These are phyloP conservation scores for Salicornia ramosissima DNA, from an alignment of 148 eudicot genomes.

Conservation along the genomic window DNA sequence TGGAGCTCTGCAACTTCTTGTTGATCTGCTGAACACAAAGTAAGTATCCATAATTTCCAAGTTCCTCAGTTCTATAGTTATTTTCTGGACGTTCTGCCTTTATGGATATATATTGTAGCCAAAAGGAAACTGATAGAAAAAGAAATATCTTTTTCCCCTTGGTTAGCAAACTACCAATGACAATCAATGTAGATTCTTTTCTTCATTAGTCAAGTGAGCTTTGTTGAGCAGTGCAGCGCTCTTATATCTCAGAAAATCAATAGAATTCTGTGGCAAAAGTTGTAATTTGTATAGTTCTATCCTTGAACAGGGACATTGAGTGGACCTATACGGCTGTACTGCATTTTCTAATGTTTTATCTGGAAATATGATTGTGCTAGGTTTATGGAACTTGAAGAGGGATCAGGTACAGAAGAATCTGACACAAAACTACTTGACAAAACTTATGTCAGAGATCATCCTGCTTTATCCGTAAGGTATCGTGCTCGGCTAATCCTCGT, in stretches of 20 bases:
- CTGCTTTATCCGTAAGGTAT: conserved; percentile 40
- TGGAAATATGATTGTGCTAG: conserved; percentile 27
- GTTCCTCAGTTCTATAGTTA: not conserved
- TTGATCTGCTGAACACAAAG: conserved; percentile 81
- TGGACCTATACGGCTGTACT: not conserved
- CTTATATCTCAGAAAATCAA: not conserved
- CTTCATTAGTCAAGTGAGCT: not conserved
- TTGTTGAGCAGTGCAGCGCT: not conserved
- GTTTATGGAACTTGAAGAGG: conserved; percentile 83
- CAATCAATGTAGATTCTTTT: not conserved
- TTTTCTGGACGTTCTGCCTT: not conserved
- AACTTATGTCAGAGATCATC: conserved; percentile 21
- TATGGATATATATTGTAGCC: not conserved
- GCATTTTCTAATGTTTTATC: conserved; percentile 3
- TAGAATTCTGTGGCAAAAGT: not conserved
- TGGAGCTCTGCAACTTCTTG: conserved; percentile 89
- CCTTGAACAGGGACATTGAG: not conserved
- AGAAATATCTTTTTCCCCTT: conserved; percentile 2
- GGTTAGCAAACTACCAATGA: no score
- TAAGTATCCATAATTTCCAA: conserved; percentile 26
- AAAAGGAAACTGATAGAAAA: not conserved
- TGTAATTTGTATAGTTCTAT: not conserved
- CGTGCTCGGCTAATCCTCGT: not conserved
- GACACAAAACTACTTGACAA: conserved; percentile 58
- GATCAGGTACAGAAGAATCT: conserved; percentile 67